Conservation (phyloP, 441 rosid genomes). For the Melastoma candidum region DNA sequence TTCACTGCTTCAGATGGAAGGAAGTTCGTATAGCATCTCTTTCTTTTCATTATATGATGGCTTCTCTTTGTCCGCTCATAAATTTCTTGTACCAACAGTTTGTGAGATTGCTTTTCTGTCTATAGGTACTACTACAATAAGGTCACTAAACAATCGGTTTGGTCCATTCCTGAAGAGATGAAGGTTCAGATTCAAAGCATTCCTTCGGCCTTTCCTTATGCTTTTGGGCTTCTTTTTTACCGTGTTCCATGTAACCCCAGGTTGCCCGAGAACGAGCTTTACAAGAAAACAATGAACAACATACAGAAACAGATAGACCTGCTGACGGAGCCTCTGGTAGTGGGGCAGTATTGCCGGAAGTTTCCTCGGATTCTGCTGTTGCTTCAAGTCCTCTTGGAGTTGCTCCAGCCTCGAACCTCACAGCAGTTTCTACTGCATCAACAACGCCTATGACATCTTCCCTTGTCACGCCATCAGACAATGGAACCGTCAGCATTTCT, state of each 20-base stretch:
- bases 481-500: too few species aligned
- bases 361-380: conserved; percentile 24
- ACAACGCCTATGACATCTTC: conserved; percentile 26
- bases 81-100: conserved; percentile 10
- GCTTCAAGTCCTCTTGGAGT: conserved; percentile 56
- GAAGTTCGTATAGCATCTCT: conserved; percentile 32
- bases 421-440: conserved; percentile 27
- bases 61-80: not conserved
- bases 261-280: conserved; percentile 93
- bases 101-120: conserved; percentile 2
- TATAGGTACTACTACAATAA: conserved; percentile 91
- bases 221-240: conserved; percentile 19
- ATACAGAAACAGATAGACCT: conserved; percentile 30
- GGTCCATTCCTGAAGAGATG: conserved; percentile 94
- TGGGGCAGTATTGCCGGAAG: conserved; percentile 32
- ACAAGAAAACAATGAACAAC: conserved; percentile 32
- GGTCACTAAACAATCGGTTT: conserved; percentile 85
- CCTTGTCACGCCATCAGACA: too few species aligned
- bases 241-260: conserved; percentile 35
- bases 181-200: conserved; percentile 39
- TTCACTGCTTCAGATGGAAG: conserved; percentile 33
- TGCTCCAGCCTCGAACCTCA: conserved; percentile 22
- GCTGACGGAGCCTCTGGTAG: conserved; percentile 32
- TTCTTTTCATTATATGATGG: not conserved
- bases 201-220: conserved; percentile 10